These are phyloP conservation scores for Solanum clarkiae DNA, from an alignment of 257 asterid genomes.

Conservation along the genomic window DNA sequence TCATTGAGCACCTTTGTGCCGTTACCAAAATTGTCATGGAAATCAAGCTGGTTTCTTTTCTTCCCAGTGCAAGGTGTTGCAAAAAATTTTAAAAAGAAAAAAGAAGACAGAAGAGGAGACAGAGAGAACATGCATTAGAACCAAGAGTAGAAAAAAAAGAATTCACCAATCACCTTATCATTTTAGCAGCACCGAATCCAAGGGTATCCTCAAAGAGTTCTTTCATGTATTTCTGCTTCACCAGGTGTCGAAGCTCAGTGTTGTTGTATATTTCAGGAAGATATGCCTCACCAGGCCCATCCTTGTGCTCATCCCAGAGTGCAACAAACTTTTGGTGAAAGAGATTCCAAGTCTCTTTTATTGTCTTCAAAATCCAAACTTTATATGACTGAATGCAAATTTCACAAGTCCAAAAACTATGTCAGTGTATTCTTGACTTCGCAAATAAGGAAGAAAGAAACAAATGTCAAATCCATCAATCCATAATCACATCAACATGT, in stretches of 20 bases:
- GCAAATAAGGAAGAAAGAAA: background rate
- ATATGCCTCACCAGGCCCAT: conserved; percentile 93
- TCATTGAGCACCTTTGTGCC: background rate
- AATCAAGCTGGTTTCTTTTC: background rate
- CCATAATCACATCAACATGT: background rate
- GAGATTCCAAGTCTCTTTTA: conserved; percentile 85
- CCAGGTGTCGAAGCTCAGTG: conserved; percentile 45
- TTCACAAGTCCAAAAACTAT: background rate
- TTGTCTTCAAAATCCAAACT: conserved; percentile 73
- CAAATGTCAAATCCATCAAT: background rate
- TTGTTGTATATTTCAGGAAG: conserved; percentile 71
- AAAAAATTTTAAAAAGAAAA: background rate
- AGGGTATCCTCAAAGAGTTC: conserved; percentile 74
- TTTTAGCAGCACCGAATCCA: conserved; percentile 96
- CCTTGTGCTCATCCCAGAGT: conserved; percentile 84
- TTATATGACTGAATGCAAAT: conserved; percentile 44
- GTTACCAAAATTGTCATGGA: background rate
- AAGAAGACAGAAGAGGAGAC: background rate
- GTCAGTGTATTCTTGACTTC: background rate
- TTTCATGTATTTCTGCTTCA: conserved; percentile 54
- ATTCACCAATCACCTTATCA: conserved; percentile 54
- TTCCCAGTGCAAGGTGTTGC: background rate
- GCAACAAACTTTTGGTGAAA: conserved; percentile 61
- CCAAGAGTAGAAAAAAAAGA: background rate
- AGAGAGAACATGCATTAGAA: background rate